Conservation (phyloP, 495 filamentous ascomycete species). For the Penicillium salamii region DNA sequence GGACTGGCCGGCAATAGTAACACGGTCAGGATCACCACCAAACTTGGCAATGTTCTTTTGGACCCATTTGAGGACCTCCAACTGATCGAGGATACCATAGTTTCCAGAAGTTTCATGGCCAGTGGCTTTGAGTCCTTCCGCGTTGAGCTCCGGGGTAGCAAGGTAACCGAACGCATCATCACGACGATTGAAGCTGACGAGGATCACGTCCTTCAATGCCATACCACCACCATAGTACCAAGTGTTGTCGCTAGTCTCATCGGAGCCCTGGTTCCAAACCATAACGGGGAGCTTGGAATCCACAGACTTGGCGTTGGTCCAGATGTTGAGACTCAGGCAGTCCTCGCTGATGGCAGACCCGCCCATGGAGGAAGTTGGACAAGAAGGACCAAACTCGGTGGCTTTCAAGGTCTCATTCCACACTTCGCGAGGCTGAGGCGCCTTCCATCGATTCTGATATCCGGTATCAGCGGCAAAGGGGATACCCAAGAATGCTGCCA, state of each 20-base stretch:
- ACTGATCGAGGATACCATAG: conserved; percentile 24
- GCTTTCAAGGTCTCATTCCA: conserved; percentile 28
- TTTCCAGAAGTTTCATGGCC: conserved; percentile 48
- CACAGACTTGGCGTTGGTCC: conserved; percentile 24
- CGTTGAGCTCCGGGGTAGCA: conserved; percentile 54
- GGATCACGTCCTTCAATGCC: conserved; percentile 46
- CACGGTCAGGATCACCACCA: conserved; percentile 55
- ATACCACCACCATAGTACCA: conserved; percentile 30
- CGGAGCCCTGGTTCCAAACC: conserved; percentile 30
- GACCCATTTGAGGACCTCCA: conserved; percentile 49
- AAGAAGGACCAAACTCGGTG: conserved; percentile 18
- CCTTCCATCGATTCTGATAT: conserved; percentile 29
- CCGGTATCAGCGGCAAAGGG: conserved; percentile 28
- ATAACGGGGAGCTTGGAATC: conserved; percentile 28
- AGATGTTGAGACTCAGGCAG: conserved; percentile 30
- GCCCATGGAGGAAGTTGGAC: conserved; percentile 11
- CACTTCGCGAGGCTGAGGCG: conserved; percentile 21
- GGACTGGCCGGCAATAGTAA: conserved; percentile 44
- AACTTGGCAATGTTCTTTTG: conserved; percentile 53
- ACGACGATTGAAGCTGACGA: conserved; percentile 71
- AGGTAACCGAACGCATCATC: conserved; percentile 68
- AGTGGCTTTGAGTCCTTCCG: conserved; percentile 16
- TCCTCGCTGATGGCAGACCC: conserved; percentile 24
- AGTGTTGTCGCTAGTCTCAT: conserved; percentile 21
- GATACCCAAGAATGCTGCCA: conserved; percentile 36